Base-by-base conservation (phyloP, 768 basidiomycete species). In the Tulasnella sp. region DNA sequence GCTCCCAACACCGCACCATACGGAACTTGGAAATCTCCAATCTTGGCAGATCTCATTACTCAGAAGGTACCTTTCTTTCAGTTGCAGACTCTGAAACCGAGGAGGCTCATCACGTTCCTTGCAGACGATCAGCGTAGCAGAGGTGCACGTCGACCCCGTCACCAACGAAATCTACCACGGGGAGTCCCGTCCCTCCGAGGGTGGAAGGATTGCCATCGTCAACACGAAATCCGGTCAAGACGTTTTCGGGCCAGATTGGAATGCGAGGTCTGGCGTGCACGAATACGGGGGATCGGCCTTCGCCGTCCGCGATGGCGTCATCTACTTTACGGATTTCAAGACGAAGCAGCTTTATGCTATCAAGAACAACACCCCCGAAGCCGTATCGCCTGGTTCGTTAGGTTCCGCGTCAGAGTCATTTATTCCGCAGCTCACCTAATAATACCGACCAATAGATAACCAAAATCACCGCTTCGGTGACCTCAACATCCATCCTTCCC, bases 241-340 rank as follows among this genome's bases (percentile, higher is more conserved):
- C 72, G 82, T 92, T 34, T 87, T 91, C 18, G 88, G 88, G 1
- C 82, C 85, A 42, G 87, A 86, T 0, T 93, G 89, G 87, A 92
- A 88, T 83, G 90, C 87, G 6, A 87, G 89, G 44, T 88, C 89
- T 0, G 83, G 87, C 21, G 92, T 93, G 3, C 89, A 93, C 36
- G 93, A 93, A 83, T 93, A 93, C 76, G 93, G 93, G 0, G 93
- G 93, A 18, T 89, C 87, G 2, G 85, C 91, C 1, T 90, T 90
- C 1, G 87, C 89, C 27, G 90, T 89, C 0, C 84, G 89, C 79
- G 86, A 86, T 56, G 88, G 87, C 9, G 84, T 86, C 16, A 84
- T 89, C 10, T 91, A 91, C 84, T 94, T 93, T 83, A 91, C 91
- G 4, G 86, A 91, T 83, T 84, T 87, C 40, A 77, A 76, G 18